Base-by-base conservation (phyloP, 2,329 filamentous ascomycete genomes). In the Harringtonia lauricola region DNA sequence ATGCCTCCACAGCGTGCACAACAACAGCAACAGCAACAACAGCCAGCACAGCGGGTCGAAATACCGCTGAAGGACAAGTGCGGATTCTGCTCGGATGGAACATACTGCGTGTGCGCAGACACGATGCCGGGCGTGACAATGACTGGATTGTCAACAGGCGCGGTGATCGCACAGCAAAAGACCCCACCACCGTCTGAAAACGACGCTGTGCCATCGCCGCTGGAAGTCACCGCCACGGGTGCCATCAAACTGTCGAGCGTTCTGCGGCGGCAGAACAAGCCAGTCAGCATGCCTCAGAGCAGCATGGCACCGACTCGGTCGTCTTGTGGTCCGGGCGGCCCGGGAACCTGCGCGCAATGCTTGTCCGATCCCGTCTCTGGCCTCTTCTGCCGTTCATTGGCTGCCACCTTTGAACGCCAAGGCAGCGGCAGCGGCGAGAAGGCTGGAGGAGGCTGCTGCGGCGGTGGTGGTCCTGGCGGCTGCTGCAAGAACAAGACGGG, bases 1-100 rank as follows among this genome's bases (percentile, higher is more conserved):
- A 46, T 51, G 44, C 40, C 40, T 33, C 38, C 26, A 21, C 34
- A 21, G 18, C 31, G 24, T 35, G 19, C 37, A n/a, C 36, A 36
- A 15, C 37, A 35, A 12, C 36, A 19, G 28, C 41, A 29, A 18
- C 42, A 21, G 37, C 22, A 39, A 30, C 36, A 24, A 39, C 47
- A 44, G 40, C 46, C 18, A 18, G 41, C 37, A 43, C 52, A 37
- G 43, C 54, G 51, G 45, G 56, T 44, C 15, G 44, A 51, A n/a
- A 60, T 72, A 35, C 64, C 67, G 12, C 67, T 73, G 6, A 72
- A 76, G 49, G 85, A 90, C 53, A 74, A 76, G 18, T 92, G 86
- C 58, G 86, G 86, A 8, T 92, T 92, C 64, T 92, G 86, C 62
- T 77, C 81, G 49, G 83, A 89, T 47, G 84, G 83, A 5, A 88